These are phyloP conservation scores for Fraxinus pennsylvanica DNA, from an alignment of 257 asterid species.

Conservation along the genomic window DNA sequence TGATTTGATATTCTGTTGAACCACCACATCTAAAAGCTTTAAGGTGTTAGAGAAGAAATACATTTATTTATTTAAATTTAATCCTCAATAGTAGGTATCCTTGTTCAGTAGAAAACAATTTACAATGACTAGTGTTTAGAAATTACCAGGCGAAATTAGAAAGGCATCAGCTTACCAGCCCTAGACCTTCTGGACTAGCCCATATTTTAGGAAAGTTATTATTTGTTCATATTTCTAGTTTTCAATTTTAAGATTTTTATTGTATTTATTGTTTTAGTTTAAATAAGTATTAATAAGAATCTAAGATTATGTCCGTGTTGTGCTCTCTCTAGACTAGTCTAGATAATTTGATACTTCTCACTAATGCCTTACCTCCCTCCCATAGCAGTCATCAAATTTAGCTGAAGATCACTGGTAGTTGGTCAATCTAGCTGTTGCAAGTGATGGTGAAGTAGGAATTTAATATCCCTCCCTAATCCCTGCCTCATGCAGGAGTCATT, in stretches of 20 bases:
- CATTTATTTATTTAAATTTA: not conserved
- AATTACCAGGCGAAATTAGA: not conserved
- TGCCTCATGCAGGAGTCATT: not conserved
- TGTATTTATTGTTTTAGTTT: too few species aligned
- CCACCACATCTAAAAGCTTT: not conserved
- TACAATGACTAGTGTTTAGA: not conserved
- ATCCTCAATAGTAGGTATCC: not conserved
- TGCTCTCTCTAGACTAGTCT: not conserved
- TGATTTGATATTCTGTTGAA: not conserved
- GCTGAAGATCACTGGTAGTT: not conserved
- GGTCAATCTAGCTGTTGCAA: not conserved
- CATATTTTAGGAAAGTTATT: conserved; percentile 15
- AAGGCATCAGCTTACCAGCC: conserved; percentile 13
- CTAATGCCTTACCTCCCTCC: not conserved
- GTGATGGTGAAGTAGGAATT: not conserved
- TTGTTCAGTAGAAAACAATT: not conserved
- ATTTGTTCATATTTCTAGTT: not conserved
- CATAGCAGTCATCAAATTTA: not conserved
- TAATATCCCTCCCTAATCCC: not conserved
- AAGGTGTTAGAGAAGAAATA: not conserved
- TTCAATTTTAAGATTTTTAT: too few species aligned
- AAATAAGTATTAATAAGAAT: not conserved
- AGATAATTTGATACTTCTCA: not conserved
- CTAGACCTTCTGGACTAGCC: conserved; percentile 51
- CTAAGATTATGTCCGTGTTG: not conserved